Conservation (phyloP, 2,329 filamentous ascomycete species). For the Neopestalotiopsis rosae region DNA sequence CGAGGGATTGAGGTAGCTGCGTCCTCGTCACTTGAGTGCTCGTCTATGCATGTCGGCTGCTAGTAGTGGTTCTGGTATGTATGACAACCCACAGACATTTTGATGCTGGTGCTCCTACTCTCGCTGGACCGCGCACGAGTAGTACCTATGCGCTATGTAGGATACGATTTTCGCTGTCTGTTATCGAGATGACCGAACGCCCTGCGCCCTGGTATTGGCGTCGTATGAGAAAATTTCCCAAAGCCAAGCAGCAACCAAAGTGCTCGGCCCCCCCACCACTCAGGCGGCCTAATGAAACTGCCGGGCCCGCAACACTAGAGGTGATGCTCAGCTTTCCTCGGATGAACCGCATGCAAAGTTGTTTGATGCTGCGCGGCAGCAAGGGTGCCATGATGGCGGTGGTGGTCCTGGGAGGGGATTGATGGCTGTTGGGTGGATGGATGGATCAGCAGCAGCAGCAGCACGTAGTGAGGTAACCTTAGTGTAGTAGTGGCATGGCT, state of each 20-base stretch:
- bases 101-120: not conserved
- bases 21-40: not conserved
- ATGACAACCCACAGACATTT: not conserved
- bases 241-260: not conserved
- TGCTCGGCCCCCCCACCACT: not conserved
- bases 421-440: not conserved
- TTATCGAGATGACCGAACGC: not conserved
- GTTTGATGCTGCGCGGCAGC: not conserved
- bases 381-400: not conserved
- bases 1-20: no score
- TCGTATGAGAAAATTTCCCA: slow-evolving; percentile 1
- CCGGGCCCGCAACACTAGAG: not conserved
- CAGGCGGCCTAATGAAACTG: not conserved
- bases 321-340: not conserved
- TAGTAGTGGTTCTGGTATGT: not conserved
- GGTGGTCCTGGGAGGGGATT: no score
- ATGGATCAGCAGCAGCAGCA: not conserved
- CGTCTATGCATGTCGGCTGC: not conserved
- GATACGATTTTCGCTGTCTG: not conserved
- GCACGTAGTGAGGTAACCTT: not conserved
- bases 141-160: not conserved
- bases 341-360: not conserved
- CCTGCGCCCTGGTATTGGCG: not conserved
- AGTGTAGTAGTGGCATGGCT: not conserved
- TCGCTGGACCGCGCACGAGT: not conserved